Conservation (phyloP, 345 rosid genomes). For the Trapa incisa region DNA sequence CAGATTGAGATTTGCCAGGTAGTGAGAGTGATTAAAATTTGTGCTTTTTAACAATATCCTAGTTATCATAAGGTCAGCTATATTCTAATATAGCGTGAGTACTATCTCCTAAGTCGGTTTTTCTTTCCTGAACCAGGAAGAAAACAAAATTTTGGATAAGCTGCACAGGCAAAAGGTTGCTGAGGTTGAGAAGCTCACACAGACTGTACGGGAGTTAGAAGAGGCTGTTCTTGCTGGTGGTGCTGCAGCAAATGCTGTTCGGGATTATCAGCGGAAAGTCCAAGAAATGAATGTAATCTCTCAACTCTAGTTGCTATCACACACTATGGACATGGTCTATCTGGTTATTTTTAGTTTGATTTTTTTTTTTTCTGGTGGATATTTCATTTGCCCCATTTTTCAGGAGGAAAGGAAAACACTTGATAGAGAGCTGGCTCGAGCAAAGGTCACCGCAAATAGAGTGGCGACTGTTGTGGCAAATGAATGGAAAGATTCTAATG, state of each 20-base stretch:
- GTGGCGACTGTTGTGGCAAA: conserved; percentile 96
- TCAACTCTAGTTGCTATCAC: not conserved
- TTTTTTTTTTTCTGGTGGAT: not conserved
- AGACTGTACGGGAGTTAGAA: conserved; percentile 88
- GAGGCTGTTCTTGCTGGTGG: conserved; percentile 99
- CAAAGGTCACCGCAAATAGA: conserved; percentile 92
- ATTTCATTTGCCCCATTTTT: not conserved
- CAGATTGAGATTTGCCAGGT: conserved; percentile 98
- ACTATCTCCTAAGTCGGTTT: too few species aligned
- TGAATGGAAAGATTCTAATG: conserved; percentile 93
- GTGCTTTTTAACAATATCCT: not conserved
- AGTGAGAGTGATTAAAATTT: not conserved
- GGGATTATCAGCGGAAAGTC: conserved; percentile 95
- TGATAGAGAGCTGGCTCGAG: conserved; percentile 92
- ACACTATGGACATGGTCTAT: not conserved
- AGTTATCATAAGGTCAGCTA: not conserved
- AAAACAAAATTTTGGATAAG: conserved; percentile 86
- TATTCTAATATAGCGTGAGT: too few species aligned
- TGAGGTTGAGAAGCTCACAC: conserved; percentile 96
- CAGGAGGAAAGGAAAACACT: conserved; percentile 94
- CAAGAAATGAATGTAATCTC: conserved; percentile 94
- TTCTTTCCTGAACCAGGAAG: conserved; percentile 47
- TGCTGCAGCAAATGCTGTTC: conserved; percentile 95
- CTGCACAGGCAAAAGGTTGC: conserved; percentile 96
- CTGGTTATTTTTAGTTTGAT: not conserved